These are phyloP conservation scores for Aspergillus versicolor DNA, from an alignment of 2,329 filamentous ascomycete genomes.

Conservation along the genomic window DNA sequence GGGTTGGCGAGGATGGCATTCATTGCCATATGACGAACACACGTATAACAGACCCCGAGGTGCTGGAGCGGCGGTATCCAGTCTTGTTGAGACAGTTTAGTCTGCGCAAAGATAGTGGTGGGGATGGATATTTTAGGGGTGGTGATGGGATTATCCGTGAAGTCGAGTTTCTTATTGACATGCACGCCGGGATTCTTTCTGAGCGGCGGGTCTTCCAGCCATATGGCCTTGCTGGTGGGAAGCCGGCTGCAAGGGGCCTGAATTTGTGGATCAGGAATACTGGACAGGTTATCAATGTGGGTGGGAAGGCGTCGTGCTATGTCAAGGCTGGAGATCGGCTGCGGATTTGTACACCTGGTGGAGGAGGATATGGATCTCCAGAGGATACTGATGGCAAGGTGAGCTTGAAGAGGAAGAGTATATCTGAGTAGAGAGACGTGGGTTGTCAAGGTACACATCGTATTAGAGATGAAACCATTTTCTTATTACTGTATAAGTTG, in stretches of 20 bases:
- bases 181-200: neutral
- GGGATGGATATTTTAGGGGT: conserved; percentile 48
- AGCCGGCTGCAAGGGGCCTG: neutral
- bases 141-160: conserved; percentile 6
- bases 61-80: conserved; percentile 78
- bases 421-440: no score
- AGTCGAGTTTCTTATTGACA: conserved; percentile 2
- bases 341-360: neutral
- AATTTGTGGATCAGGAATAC: neutral
- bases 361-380: neutral
- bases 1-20: conserved; percentile 74
- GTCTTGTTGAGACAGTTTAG: conserved; percentile 72
- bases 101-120: conserved; percentile 64
- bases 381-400: no score
- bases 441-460: no score
- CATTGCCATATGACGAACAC: conserved; percentile 90
- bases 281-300: neutral
- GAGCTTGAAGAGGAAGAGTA: no score
- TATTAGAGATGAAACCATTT: no score
- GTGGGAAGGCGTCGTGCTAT: neutral
- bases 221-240: neutral
- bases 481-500: no score
- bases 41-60: conserved; percentile 77
- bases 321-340: neutral
- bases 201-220: neutral